Percentiles rank a stretch among this genome's conserved stretches.
Evolutionary conservation across 2,329 filamentous ascomycete species (phyloP).

Genomic region (Sporothrix pseudoabietina): DNA sequence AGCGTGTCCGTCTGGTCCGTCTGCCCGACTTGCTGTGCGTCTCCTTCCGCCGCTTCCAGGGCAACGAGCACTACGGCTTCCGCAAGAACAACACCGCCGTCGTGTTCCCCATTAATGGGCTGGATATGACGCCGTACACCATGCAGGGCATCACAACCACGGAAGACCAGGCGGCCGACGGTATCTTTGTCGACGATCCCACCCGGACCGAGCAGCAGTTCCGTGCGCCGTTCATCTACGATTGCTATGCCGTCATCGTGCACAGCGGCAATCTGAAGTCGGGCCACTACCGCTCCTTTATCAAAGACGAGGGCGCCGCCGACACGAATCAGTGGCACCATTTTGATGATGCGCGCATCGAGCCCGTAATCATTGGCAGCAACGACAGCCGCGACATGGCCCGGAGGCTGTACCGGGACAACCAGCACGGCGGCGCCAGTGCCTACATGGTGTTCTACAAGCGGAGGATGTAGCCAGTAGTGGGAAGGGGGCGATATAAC

Average conservation of each 20-base stretch:
- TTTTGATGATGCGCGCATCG: slow-evolving; percentile 49
- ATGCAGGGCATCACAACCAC: slow-evolving; percentile 31
- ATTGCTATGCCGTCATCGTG: slow-evolving; percentile 81
- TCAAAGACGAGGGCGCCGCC: slow-evolving; percentile 56
- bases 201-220: slow-evolving; percentile 41
- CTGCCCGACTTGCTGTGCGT: slow-evolving; percentile 79
- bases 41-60: slow-evolving; percentile 65
- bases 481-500: too few species aligned
- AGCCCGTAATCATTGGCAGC: slow-evolving; percentile 35
- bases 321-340: slow-evolving; percentile 48
- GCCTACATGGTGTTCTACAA: slow-evolving; percentile 38
- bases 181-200: slow-evolving; percentile 43
- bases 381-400: slow-evolving; percentile 35
- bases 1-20: slow-evolving; percentile 73
- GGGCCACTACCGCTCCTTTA: slow-evolving; percentile 79
- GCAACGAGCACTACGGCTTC: slow-evolving; percentile 40
- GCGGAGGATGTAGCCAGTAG: slow-evolving; percentile 7
- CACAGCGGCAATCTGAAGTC: slow-evolving; percentile 71
- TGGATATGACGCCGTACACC: slow-evolving; percentile 57
- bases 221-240: slow-evolving; percentile 68
- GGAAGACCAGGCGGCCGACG: slow-evolving; percentile 19
- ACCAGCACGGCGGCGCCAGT: slow-evolving; percentile 30
- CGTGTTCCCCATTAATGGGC: slow-evolving; percentile 72
- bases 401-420: slow-evolving; percentile 35
- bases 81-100: slow-evolving; percentile 72